Evolutionary conservation across 352 stramenopile genomes (phyloP).

Genomic region (Pilasporangium apinafurcum): DNA sequence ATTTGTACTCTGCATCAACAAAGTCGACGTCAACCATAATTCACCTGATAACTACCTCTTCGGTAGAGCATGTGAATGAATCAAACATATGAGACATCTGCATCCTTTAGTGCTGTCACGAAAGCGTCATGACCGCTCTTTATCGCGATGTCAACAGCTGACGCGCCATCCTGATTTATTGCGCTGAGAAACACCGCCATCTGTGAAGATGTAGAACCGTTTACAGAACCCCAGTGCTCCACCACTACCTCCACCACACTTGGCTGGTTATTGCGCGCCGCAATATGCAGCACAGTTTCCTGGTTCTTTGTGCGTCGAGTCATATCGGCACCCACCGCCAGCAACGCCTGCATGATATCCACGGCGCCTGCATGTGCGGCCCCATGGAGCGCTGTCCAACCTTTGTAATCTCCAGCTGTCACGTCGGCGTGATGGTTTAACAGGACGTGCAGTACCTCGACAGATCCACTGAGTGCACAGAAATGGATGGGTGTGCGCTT

Average conservation of each 20-base stretch:
- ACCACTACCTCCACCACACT: constrained; percentile 19
- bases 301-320: constrained; percentile 10
- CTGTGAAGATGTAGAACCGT: constrained; percentile 8
- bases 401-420: constrained; percentile 41
- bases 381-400: constrained; percentile 45
- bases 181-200: not conserved
- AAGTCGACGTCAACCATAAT: constrained; percentile 2
- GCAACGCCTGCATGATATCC: constrained; percentile 8
- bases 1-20: no score
- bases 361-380: constrained; percentile 38
- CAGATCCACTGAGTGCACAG: constrained; percentile 32
- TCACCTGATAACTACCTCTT: no score
- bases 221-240: constrained; percentile 11
- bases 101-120: no score
- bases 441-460: constrained; percentile 26
- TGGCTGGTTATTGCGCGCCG: constrained; percentile 17
- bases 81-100: no score
- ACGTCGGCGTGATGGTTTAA: constrained; percentile 30
- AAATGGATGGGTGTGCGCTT: constrained; percentile 64
- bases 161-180: constrained; percentile 2
- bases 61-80: no score
- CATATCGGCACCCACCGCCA: constrained; percentile 13
- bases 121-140: not conserved
- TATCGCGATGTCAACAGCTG: constrained; percentile 2
- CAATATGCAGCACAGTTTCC: constrained; percentile 32